Conservation (phyloP, 768 basidiomycete species). For the Mycena galopus region DNA sequence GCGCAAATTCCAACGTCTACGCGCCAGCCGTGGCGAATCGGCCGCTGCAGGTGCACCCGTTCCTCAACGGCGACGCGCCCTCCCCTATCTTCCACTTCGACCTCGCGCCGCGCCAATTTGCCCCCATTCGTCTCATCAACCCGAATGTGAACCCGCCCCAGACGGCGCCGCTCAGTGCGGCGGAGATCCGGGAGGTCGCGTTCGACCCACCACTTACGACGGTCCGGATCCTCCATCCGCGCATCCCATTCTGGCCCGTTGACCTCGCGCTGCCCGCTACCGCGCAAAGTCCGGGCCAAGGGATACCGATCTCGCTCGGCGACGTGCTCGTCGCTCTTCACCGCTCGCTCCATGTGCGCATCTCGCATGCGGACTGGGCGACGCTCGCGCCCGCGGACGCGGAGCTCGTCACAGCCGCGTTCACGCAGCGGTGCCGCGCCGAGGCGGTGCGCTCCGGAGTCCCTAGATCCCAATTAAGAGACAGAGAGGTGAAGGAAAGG, state of each 20-base stretch:
- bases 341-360: slow-evolving; percentile 29
- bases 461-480: slow-evolving; percentile 46
- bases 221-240: slow-evolving; percentile 58
- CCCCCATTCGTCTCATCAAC: slow-evolving; percentile 7
- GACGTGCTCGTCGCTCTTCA: slow-evolving; percentile 30
- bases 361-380: slow-evolving; percentile 31
- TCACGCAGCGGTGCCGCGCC: slow-evolving; percentile 44
- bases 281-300: background rate
- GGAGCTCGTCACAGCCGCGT: slow-evolving; percentile 49
- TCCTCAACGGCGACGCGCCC: slow-evolving; percentile 21
- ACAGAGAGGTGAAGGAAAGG: slow-evolving; percentile 47
- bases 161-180: background rate
- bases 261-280: slow-evolving; percentile 44
- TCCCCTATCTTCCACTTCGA: slow-evolving; percentile 53
- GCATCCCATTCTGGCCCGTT: slow-evolving; percentile 57
- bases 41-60: background rate
- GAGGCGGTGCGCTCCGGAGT: slow-evolving; percentile 50
- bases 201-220: slow-evolving; percentile 52
- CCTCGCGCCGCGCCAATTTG: slow-evolving; percentile 45
- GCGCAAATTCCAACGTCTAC: no score
- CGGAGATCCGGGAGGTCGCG: slow-evolving; percentile 42
- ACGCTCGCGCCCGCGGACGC: background rate
- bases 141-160: background rate
- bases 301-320: slow-evolving; percentile 14
- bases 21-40: background rate